phyloP scores from a whole-genome alignment of 2,329 filamentous ascomycete species.

The Pezicula rhizophila region DNA sequence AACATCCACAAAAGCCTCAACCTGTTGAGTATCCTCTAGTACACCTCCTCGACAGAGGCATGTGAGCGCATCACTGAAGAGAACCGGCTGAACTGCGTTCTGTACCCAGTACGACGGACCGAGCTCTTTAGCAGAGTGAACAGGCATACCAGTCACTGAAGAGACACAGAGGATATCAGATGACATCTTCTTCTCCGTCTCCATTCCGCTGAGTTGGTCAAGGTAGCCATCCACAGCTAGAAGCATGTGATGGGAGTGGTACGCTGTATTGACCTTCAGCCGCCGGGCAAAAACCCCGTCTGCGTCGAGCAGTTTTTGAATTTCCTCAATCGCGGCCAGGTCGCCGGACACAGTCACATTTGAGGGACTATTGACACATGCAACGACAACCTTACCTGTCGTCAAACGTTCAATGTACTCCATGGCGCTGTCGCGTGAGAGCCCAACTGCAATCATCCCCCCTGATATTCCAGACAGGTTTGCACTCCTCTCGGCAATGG shows the following conservation, averaged over 20 bases:
- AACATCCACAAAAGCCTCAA: neutral
- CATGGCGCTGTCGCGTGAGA: constrained; percentile 15
- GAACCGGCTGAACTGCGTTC: constrained; percentile 39
- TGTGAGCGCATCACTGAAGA: constrained; percentile 25
- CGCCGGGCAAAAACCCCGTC: constrained; percentile 28
- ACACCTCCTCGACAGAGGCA: constrained; percentile 4
- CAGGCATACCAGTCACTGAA: constrained; percentile 30
- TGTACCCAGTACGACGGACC: constrained; percentile 36
- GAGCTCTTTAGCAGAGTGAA: constrained; percentile 12
- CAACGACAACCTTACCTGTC: constrained; percentile 24
- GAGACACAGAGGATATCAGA: constrained; percentile 25
- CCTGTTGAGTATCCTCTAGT: neutral
- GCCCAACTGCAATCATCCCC: no score
- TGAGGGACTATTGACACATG: constrained; percentile 25
- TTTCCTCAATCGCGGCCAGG: constrained; percentile 9
- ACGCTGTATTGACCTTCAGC: constrained; percentile 33
- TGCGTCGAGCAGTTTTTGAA: constrained; percentile 9
- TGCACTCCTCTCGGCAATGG: constrained; percentile 5
- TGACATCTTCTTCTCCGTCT: constrained; percentile 1
- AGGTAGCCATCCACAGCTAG: constrained; percentile 21
- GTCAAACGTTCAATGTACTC: constrained; percentile 19
- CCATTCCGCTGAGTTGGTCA: neutral
- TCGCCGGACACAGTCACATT: constrained; percentile 23
- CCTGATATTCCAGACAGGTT: no score
- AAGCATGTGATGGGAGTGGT: constrained; percentile 32